phyloP scores from a whole-genome alignment of 257 asterid genomes.

The Nyctanthes arbortristis region DNA sequence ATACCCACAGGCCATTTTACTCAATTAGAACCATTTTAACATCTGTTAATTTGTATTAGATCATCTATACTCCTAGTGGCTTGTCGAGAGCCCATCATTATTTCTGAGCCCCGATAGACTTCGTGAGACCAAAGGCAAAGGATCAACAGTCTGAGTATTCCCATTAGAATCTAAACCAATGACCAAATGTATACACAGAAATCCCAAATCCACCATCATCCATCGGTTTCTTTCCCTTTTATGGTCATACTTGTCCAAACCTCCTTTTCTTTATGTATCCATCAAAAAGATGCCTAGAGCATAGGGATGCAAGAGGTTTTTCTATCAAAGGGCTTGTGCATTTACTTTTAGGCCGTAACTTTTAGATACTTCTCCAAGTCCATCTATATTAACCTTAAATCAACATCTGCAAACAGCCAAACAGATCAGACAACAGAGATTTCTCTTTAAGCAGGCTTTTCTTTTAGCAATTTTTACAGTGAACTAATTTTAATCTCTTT shows the following conservation, averaged over 20 bases:
- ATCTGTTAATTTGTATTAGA: neutral
- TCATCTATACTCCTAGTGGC: too few relatives aligned
- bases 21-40: neutral
- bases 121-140: neutral
- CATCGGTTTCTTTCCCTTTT: neutral
- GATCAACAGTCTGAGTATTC: conserved; percentile 3
- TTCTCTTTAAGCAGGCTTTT: neutral
- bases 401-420: neutral
- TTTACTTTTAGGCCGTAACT: neutral
- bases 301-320: neutral
- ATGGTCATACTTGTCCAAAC: neutral
- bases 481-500: neutral
- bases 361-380: neutral
- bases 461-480: neutral
- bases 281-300: neutral
- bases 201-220: neutral
- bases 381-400: neutral
- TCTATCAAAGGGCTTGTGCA: neutral
- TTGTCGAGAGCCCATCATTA: neutral
- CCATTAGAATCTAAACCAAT: neutral
- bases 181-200: neutral
- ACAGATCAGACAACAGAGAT: neutral
- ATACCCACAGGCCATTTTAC: too few relatives aligned
- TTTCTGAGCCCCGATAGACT: neutral
- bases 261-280: neutral